A percentile compares a stretch with the other conserved stretches of the same genome.
phyloP scores from a whole-genome alignment of 208 protist genomes.

The Leishmania mexicana region DNA sequence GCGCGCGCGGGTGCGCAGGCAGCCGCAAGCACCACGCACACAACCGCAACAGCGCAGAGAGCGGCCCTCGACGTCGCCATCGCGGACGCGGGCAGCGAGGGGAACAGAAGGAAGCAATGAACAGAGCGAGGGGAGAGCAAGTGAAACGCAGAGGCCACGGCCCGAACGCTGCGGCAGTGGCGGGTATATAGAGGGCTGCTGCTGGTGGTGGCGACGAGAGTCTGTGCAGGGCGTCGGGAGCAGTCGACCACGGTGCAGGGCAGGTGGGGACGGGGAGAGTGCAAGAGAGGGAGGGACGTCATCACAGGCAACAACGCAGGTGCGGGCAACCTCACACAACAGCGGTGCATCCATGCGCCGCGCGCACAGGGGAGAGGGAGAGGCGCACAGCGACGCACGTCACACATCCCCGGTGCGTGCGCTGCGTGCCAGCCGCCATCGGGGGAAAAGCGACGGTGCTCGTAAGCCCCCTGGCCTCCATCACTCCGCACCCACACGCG shows the following conservation, averaged over 20 bases:
- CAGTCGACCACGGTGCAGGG: neutral
- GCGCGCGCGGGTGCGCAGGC: constrained; percentile 11
- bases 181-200: neutral
- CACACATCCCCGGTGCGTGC: neutral
- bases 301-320: neutral
- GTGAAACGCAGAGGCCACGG: neutral
- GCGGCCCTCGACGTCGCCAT: constrained; percentile 16
- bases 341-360: neutral
- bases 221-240: neutral
- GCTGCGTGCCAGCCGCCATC: neutral
- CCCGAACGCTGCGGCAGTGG: neutral
- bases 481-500: too few relatives aligned
- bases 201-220: neutral
- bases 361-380: neutral
- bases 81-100: constrained; percentile 7
- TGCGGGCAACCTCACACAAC: neutral
- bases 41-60: constrained; percentile 17
- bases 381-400: too few relatives aligned
- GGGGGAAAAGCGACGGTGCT: neutral
- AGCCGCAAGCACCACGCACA: constrained; percentile 29
- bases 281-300: neutral
- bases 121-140: neutral
- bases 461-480: neutral
- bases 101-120: neutral
- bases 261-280: neutral